phyloP scores from a whole-genome alignment of 2,329 filamentous ascomycete species.

The Fusarium sp. region DNA sequence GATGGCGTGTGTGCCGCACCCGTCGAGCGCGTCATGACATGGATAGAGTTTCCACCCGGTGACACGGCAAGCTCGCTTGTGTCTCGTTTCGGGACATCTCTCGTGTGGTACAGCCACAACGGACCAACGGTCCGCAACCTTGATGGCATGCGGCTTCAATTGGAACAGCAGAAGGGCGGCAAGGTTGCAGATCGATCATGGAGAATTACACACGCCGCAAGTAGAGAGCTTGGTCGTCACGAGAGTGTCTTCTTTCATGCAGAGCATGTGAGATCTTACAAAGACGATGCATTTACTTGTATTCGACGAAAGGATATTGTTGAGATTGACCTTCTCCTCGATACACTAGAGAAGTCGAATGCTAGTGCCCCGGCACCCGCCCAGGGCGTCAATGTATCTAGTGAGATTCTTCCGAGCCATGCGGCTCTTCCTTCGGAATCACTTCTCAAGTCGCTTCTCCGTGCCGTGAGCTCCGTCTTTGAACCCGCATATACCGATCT shows the following conservation, averaged over 20 bases:
- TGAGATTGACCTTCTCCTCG: constrained; percentile 73
- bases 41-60: constrained; percentile 69
- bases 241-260: constrained; percentile 86
- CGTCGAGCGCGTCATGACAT: constrained; percentile 74
- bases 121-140: constrained; percentile 62
- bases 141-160: constrained; percentile 69
- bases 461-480: constrained; percentile 59
- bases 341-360: constrained; percentile 42
- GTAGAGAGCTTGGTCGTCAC: constrained; percentile 83
- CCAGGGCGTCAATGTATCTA: constrained; percentile 30
- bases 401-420: constrained; percentile 9
- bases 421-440: constrained; percentile 49
- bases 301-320: constrained; percentile 78
- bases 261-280: constrained; percentile 78
- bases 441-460: constrained; percentile 59
- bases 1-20: constrained; percentile 83
- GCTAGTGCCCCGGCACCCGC: constrained; percentile 34
- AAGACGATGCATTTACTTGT: constrained; percentile 85
- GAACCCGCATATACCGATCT: constrained; percentile 47
- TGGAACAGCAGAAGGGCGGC: constrained; percentile 70
- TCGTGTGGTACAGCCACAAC: constrained; percentile 49
- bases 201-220: constrained; percentile 83
- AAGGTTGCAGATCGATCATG: constrained; percentile 60
- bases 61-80: constrained; percentile 49
- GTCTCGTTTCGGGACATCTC: constrained; percentile 48